A percentile compares a stretch with the other conserved stretches of the same genome.
Evolutionary conservation across 371 early-diverging fungal genomes (phyloP).

Genomic region (Lichtheimia ornata): DNA sequence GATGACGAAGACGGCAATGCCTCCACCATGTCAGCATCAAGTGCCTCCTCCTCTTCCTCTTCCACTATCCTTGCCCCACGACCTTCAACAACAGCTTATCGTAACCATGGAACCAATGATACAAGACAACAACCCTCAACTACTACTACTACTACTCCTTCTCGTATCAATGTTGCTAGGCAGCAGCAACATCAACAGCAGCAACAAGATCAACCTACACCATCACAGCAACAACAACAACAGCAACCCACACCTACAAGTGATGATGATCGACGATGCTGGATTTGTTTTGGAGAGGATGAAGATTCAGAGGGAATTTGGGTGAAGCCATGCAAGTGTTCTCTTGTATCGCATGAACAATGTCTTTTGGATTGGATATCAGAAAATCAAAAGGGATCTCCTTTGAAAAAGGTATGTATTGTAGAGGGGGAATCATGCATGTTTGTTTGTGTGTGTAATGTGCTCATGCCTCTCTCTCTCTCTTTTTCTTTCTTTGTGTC

Average conservation of each 20-base stretch:
- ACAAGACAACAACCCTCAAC: background rate
- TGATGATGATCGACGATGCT: conserved; percentile 44
- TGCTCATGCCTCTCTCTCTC: too few species aligned
- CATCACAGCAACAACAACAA: conserved; percentile 5
- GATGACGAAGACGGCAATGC: conserved; percentile 13
- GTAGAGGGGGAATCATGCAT: conserved; percentile 22
- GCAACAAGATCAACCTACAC: background rate
- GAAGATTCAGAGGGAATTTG: conserved; percentile 63
- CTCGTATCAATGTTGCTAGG: conserved; percentile 9
- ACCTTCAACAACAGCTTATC: background rate
- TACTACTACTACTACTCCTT: conserved; percentile 6
- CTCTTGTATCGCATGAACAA: conserved; percentile 70
- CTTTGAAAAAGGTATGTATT: conserved; percentile 51
- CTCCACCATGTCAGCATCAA: conserved; percentile 5
- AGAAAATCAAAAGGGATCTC: conserved; percentile 67
- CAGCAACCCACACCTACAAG: conserved; percentile 1
- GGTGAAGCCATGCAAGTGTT: conserved; percentile 75
- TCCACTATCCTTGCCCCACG: conserved; percentile 16
- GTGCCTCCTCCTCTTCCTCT: conserved; percentile 13
- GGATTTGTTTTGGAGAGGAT: conserved; percentile 72
- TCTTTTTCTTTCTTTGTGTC: too few species aligned
- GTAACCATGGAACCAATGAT: background rate
- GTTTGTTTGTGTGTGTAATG: conserved; percentile 7
- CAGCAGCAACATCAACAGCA: conserved; percentile 5
- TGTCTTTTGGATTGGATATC: conserved; percentile 78